Percentiles rank a stretch among this genome's conserved stretches.
phyloP scores from a whole-genome alignment of 106 monocot genomes.

The Cymbidium sinense region DNA sequence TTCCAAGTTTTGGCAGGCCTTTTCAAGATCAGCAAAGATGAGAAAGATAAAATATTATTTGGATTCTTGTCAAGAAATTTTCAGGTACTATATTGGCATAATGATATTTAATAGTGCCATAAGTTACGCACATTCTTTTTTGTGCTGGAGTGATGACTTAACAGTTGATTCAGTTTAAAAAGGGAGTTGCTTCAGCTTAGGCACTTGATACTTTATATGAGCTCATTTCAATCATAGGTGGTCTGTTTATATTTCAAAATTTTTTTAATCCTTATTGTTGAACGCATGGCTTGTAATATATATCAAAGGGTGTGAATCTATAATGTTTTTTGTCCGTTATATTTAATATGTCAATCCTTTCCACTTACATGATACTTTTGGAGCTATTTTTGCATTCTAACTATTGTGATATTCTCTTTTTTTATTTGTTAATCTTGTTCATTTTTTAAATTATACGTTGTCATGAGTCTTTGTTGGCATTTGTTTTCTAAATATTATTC shows the following conservation, averaged over 20 bases:
- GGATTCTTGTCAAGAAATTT: constrained; percentile 92
- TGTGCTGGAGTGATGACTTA: background rate
- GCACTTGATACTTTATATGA: background rate
- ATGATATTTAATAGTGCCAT: constrained; percentile 1
- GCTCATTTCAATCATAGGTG: background rate
- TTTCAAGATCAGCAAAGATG: constrained; percentile 87
- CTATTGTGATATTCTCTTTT: no score
- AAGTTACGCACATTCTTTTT: background rate
- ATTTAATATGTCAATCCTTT: background rate
- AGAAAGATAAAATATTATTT: constrained; percentile 79
- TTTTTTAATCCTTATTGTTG: background rate
- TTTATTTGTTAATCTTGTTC: no score
- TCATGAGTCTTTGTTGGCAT: no score
- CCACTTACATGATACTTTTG: no score
- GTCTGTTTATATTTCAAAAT: background rate
- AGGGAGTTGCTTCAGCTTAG: background rate
- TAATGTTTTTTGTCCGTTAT: background rate
- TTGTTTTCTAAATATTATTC: no score
- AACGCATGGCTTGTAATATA: background rate
- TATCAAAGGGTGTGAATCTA: background rate
- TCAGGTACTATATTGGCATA: constrained; percentile 40
- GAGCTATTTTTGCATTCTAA: no score
- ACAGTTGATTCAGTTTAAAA: background rate
- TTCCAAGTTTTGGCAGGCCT: constrained; percentile 90
- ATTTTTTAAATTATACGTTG: no score